A percentile compares a stretch with the other conserved stretches of the same genome.
Conservation (phyloP, 129 eudicot genomes). For the Tagetes patula region DNA sequence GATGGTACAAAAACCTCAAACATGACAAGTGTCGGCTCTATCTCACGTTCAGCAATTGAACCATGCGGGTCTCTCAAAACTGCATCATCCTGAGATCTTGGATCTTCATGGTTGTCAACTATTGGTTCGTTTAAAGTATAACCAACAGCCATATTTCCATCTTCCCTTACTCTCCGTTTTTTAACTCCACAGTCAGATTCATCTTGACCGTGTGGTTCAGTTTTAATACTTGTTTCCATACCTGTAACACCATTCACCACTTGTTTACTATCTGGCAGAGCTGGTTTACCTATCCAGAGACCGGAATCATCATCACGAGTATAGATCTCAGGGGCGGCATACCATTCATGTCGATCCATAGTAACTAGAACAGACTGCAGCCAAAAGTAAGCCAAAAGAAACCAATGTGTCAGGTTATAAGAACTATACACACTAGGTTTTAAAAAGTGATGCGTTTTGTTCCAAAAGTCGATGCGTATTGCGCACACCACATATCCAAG, state of each 20-base stretch:
- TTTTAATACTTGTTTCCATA: constrained; percentile 57
- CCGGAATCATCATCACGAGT: constrained; percentile 78
- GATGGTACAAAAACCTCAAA: constrained; percentile 97
- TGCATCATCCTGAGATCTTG: constrained; percentile 45
- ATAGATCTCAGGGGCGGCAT: constrained; percentile 85
- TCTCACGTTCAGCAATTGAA: constrained; percentile 74
- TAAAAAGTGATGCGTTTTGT: too few species aligned
- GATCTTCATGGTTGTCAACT: constrained; percentile 48
- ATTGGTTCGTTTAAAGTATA: constrained; percentile 42
- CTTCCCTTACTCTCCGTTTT: constrained; percentile 63
- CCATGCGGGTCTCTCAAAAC: constrained; percentile 53
- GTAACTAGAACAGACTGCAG: constrained; percentile 95
- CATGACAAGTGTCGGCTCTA: constrained; percentile 95
- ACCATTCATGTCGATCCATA: constrained; percentile 91
- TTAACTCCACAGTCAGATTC: constrained; percentile 60
- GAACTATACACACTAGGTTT: background rate
- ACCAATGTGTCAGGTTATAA: constrained; percentile 3
- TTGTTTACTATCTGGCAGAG: constrained; percentile 48
- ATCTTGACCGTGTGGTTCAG: constrained; percentile 41
- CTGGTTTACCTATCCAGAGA: constrained; percentile 62
- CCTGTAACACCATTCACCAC: constrained; percentile 43
- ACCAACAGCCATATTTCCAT: constrained; percentile 49
- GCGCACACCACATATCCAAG: too few species aligned
- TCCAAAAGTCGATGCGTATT: too few species aligned
- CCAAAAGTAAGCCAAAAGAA: constrained; percentile 9